Percentiles rank a stretch among this genome's conserved stretches.
Evolutionary conservation across 78 protist species (phyloP).

Genomic region (Dictyostelium intermedium): DNA sequence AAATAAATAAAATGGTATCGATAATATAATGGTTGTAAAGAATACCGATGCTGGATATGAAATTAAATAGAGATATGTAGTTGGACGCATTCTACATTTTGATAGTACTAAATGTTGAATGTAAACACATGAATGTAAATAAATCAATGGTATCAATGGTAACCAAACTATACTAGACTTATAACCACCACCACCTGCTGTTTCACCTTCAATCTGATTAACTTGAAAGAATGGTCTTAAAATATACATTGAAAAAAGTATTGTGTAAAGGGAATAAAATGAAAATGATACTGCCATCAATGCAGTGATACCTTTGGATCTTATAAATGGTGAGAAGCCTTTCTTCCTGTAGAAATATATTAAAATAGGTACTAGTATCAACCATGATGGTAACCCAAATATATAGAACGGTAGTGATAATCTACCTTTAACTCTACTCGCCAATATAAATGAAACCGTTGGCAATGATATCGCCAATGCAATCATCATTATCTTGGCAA

Average conservation of each 20-base stretch:
- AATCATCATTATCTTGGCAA: neutral
- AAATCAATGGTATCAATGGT: neutral
- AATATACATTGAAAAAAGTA: neutral
- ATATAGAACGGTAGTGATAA: neutral
- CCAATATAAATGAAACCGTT: neutral
- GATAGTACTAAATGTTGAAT: constrained; percentile 6
- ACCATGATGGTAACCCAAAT: neutral
- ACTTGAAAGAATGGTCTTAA: constrained; percentile 10
- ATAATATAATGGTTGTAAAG: constrained; percentile 20
- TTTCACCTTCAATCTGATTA: neutral
- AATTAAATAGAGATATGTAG: neutral
- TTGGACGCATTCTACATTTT: constrained; percentile 7
- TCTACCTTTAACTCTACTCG: neutral
- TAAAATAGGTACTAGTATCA: neutral
- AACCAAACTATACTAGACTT: neutral
- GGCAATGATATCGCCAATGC: constrained; percentile 15
- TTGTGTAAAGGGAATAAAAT: neutral
- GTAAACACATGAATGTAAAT: constrained; percentile 39
- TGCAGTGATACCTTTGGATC: neutral
- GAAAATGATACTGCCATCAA: neutral
- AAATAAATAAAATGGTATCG: constrained; percentile 31
- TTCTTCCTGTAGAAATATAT: neutral
- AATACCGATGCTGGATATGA: constrained; percentile 43
- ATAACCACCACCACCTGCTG: neutral
- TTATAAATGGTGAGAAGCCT: neutral